Conservation (phyloP, 1,284 basidiomycete genomes). For the Cryptococcus hybrid region DNA sequence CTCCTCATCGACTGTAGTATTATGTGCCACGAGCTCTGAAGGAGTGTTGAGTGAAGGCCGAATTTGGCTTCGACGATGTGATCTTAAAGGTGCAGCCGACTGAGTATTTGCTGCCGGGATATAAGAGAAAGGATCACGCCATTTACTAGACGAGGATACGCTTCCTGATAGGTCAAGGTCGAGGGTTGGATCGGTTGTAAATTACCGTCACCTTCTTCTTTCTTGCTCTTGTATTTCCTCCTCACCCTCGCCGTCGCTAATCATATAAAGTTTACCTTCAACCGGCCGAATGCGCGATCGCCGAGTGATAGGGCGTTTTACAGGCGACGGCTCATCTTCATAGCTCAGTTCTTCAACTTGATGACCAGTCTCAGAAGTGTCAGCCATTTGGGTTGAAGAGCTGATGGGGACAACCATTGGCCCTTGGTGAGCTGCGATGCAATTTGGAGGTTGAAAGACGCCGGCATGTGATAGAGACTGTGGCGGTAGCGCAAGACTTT, state of each 20-base stretch:
- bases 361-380: not conserved
- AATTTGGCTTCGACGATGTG: too few species aligned
- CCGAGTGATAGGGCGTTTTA: constrained; percentile 1
- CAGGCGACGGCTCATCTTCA: not conserved
- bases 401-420: not conserved
- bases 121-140: constrained; percentile 6
- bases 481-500: not conserved
- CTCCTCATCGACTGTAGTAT: too few species aligned
- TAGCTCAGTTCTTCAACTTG: not conserved
- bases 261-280: not conserved
- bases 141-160: not conserved
- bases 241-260: not conserved
- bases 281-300: not conserved
- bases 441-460: constrained; percentile 1
- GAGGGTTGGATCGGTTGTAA: not conserved
- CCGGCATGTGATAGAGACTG: not conserved
- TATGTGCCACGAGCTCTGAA: too few species aligned
- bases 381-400: not conserved
- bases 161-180: not conserved
- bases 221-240: not conserved
- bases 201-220: not conserved
- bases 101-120: constrained; percentile 2
- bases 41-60: too few species aligned
- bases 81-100: not conserved
- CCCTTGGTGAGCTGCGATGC: too few species aligned